Evolutionary conservation across 345 rosid genomes (phyloP).

Genomic region (Eucalyptus cloeziana): DNA sequence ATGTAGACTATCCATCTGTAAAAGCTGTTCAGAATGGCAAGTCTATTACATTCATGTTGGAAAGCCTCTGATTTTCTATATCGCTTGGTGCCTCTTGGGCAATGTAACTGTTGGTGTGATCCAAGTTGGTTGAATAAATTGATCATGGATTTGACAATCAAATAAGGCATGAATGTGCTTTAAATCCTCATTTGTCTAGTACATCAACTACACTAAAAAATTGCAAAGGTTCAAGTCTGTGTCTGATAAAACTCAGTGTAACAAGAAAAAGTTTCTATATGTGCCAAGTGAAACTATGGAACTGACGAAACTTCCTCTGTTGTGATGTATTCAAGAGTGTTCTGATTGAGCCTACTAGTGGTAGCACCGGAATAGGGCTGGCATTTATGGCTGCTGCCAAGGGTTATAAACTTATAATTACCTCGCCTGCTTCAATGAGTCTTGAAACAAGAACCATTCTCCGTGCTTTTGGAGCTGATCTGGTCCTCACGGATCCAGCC

Average conservation of each 20-base stretch:
- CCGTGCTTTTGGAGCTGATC: slow-evolving; percentile 66
- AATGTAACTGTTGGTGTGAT: not conserved
- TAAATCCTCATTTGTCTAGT: not conserved
- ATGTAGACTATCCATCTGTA: not conserved
- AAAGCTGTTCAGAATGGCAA: not conserved
- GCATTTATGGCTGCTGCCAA: slow-evolving; percentile 71
- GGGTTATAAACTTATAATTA: slow-evolving; percentile 52
- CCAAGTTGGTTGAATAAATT: not conserved
- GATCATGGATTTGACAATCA: not conserved
- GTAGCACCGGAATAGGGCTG: slow-evolving; percentile 61
- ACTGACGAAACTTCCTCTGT: not conserved
- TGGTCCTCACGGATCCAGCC: slow-evolving; percentile 60
- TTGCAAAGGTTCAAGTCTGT: not conserved
- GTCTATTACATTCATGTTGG: not conserved
- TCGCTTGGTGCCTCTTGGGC: not conserved
- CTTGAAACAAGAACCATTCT: slow-evolving; percentile 69
- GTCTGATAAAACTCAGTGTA: not conserved
- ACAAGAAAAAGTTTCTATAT: not conserved
- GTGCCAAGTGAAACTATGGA: not conserved
- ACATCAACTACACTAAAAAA: not conserved
- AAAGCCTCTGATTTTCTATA: not conserved
- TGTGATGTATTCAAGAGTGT: slow-evolving; percentile 26
- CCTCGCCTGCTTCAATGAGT: slow-evolving; percentile 76
- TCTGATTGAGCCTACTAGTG: slow-evolving; percentile 66
- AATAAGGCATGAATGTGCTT: not conserved